Evolutionary conservation across 2,329 filamentous ascomycete species (phyloP), one percentile per base, ranked within the genome.

Genomic region (Penicillium italicum): DNA sequence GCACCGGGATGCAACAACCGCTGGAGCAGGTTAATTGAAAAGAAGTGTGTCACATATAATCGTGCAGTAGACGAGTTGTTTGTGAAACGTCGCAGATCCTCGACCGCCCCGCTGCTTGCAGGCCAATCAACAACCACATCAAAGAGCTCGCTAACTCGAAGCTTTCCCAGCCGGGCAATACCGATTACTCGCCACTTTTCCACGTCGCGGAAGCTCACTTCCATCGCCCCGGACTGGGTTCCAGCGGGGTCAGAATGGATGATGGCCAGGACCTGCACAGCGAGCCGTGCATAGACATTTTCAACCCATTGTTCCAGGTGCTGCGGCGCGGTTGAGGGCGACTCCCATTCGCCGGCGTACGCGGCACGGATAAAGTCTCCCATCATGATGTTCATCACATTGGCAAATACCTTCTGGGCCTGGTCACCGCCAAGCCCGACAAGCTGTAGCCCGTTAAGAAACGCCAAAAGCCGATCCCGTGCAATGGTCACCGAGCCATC

Each of bases 71-170:
- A 74, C 20, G 79, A 76, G 5, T 77, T 81, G 6, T 76, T 81
- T 3, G 80, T 76, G 57, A 82, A 82, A 33, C 82, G 77, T 61
- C 83, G 83, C 57, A 87, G 74, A 66, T 87, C 84, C 36, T 84
- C 77, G 31, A 87, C 79, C 1, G 82, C 84, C 12, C 83, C 83
- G 54, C 76, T 72, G 50, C 82, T 85, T 16, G 76, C 71, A 55
- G 84, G 80, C 82, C 83, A 86, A 51, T 80, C 78, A 50, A 85
- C 82, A 53, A 87, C 79, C 54, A 86, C 81, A 64, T 85, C 81
- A 56, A 87, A 86, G 0, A 87, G 72, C 54, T 84, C 78, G 30
- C 77, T 76, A 1, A 82, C 80, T 16, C 84, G 77, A 18, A 81
- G 75, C 38, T 79, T 77, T 2, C 83, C 84, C 2, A 87, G 70